Conservation (phyloP, 371 early-diverging fungal genomes). For the Rhizopus delemar region DNA sequence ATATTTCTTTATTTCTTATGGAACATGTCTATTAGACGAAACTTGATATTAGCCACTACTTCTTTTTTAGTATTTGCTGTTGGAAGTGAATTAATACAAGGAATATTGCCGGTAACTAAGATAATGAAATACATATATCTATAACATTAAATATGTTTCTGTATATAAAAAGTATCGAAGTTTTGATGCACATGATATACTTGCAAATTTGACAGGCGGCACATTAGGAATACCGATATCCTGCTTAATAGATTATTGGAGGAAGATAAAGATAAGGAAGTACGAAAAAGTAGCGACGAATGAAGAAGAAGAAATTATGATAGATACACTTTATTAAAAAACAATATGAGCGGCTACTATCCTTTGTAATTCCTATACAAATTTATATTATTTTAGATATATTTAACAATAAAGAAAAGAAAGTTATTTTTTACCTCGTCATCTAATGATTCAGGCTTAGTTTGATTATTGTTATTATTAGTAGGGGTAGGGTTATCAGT, state of each 20-base stretch:
- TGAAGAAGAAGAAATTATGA: slow-evolving; percentile 5
- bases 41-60: slow-evolving; percentile 32
- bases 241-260: slow-evolving; percentile 26
- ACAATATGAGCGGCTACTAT: too few species aligned
- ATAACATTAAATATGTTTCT: background rate
- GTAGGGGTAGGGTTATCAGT: background rate
- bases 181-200: slow-evolving; percentile 51
- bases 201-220: slow-evolving; percentile 45
- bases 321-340: background rate
- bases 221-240: slow-evolving; percentile 33
- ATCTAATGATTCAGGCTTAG: slow-evolving; percentile 23
- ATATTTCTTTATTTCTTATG: slow-evolving; percentile 46
- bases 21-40: slow-evolving; percentile 44
- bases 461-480: background rate
- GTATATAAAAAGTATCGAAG: slow-evolving; percentile 39
- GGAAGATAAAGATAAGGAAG: slow-evolving; percentile 39
- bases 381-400: too few species aligned
- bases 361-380: too few species aligned
- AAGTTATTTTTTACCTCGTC: too few species aligned
- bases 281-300: slow-evolving; percentile 38
- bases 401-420: too few species aligned
- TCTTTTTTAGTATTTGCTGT: slow-evolving; percentile 28
- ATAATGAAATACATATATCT: background rate
- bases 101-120: slow-evolving; percentile 42
- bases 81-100: slow-evolving; percentile 51